phyloP scores from a whole-genome alignment of 2,329 filamentous ascomycete genomes.

The Sporothrix mexicana region DNA sequence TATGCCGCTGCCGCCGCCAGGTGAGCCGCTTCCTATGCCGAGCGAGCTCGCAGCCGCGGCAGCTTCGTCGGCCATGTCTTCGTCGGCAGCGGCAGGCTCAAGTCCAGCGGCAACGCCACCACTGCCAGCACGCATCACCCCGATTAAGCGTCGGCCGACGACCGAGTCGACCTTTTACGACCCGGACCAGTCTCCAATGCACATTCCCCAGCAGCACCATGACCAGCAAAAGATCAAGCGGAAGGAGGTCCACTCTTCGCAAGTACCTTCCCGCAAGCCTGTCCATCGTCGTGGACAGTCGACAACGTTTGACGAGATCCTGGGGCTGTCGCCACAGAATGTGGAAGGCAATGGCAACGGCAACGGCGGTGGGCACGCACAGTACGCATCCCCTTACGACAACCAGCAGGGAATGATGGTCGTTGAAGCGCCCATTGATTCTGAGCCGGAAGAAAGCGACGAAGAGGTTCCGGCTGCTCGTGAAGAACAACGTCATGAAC shows the following conservation, averaged over 20 bases:
- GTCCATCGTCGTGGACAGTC: not conserved
- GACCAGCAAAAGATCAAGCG: conserved; percentile 22
- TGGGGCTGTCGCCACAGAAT: not conserved
- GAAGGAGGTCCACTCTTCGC: conserved; percentile 23
- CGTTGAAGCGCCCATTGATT: conserved; percentile 36
- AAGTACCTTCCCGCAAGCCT: not conserved
- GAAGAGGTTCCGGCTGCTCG: not conserved
- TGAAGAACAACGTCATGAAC: not conserved
- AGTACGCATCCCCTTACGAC: not conserved
- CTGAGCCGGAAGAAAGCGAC: conserved; percentile 29
- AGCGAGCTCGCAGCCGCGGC: conserved; percentile 26
- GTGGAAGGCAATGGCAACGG: not conserved
- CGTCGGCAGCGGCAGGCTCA: not conserved
- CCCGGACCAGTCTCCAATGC: conserved; percentile 16
- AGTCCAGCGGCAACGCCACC: not conserved
- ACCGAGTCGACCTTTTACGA: not conserved
- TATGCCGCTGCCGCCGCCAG: conserved; percentile 80
- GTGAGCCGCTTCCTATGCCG: conserved; percentile 76
- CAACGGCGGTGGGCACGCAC: not conserved
- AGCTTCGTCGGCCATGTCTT: not conserved
- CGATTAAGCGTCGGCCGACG: conserved; percentile 24
- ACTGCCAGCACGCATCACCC: conserved; percentile 21
- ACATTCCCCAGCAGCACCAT: not conserved
- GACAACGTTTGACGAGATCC: conserved; percentile 24
- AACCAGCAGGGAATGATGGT: conserved; percentile 34